A percentile compares a stretch with the other conserved stretches of the same genome.
Conservation (phyloP, 2,329 filamentous ascomycete species). For the Sclerotinia trifoliorum region DNA sequence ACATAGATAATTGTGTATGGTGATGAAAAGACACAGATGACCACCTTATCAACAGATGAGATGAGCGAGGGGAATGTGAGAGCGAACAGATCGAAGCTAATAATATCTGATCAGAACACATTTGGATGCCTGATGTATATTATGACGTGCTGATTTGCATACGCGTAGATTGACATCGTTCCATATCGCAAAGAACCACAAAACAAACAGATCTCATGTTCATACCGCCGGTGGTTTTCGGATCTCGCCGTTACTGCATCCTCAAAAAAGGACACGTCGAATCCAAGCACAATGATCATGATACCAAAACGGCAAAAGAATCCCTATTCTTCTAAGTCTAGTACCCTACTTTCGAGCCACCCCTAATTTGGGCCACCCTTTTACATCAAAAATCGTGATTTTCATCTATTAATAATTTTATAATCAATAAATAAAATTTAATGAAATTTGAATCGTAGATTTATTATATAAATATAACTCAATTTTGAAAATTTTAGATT, state of each 20-base stretch:
- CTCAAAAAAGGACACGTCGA: accelerated
- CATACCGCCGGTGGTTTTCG: background rate
- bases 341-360: too few species aligned
- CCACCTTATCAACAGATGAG: too few species aligned
- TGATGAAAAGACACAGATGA: too few species aligned
- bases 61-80: background rate
- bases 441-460: too few species aligned
- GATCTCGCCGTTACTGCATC: background rate
- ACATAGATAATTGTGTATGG: background rate
- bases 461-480: too few species aligned
- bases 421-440: too few species aligned
- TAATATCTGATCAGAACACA: background rate
- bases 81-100: background rate
- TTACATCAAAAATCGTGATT: too few species aligned
- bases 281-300: background rate
- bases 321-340: background rate
- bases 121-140: background rate
- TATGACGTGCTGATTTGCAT: background rate
- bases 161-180: accelerated
- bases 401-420: too few species aligned
- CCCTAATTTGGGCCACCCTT: too few species aligned
- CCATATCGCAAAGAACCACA: background rate
- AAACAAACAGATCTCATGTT: background rate
- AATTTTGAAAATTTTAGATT: too few species aligned
- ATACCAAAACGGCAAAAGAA: background rate